phyloP scores from a whole-genome alignment of 2,329 filamentous ascomycete species.

The Fusarium hostae region DNA sequence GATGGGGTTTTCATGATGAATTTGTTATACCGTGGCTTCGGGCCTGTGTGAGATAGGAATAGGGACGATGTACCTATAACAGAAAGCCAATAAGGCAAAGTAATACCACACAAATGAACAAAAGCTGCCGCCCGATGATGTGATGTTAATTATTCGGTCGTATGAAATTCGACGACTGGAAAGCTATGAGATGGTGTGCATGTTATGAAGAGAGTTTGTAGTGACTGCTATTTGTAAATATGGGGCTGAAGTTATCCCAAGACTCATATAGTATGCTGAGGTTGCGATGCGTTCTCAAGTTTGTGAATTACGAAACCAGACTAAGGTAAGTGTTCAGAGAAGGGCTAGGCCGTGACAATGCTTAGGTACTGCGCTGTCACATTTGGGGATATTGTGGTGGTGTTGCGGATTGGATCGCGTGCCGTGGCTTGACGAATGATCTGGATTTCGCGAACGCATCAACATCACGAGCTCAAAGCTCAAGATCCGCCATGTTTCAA shows the following conservation, averaged over 20 bases:
- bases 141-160: not conserved
- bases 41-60: conserved; percentile 35
- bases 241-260: not conserved
- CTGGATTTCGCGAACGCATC: not conserved
- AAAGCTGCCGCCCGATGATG: not conserved
- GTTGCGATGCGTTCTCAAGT: not conserved
- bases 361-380: not conserved
- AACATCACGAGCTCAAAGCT: conserved; percentile 7
- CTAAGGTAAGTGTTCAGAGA: not conserved
- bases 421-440: conserved; percentile 3
- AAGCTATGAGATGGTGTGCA: not conserved
- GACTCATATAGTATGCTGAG: not conserved
- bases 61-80: conserved; percentile 35
- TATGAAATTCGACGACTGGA: not conserved
- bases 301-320: not conserved
- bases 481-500: conserved; percentile 18
- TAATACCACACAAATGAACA: conserved; percentile 37
- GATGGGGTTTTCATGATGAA: conserved; percentile 33
- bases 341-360: not conserved
- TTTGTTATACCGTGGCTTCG: conserved; percentile 25
- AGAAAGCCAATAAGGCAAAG: conserved; percentile 31
- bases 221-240: not conserved
- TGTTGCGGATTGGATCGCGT: not conserved
- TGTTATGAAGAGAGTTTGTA: not conserved
- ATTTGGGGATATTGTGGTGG: not conserved